Conservation (phyloP, 768 basidiomycete species). For the Hortiboletus campestris region DNA sequence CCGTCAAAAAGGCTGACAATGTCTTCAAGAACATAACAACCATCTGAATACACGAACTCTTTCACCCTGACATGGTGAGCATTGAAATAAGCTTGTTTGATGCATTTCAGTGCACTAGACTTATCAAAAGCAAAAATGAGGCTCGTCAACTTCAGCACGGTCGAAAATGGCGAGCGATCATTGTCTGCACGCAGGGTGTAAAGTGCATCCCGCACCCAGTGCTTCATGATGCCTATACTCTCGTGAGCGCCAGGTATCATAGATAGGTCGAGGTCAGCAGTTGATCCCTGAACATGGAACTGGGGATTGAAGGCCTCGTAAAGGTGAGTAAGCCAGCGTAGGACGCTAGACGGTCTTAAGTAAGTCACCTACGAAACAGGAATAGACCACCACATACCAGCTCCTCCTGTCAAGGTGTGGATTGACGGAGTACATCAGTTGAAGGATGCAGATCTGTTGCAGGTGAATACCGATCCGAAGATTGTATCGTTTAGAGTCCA, state of each 20-base stretch:
- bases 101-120: slow-evolving; percentile 32
- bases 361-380: too few relatives aligned
- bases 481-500: slow-evolving; percentile 38
- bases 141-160: neutral
- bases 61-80: neutral
- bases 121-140: slow-evolving; percentile 21
- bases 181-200: slow-evolving; percentile 25
- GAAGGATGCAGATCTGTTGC: slow-evolving; percentile 16
- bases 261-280: slow-evolving; percentile 15
- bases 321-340: slow-evolving; percentile 12
- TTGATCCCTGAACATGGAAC: too few relatives aligned
- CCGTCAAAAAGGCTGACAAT: slow-evolving; percentile 24
- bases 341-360: neutral
- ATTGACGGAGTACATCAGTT: slow-evolving; percentile 26
- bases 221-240: slow-evolving; percentile 37
- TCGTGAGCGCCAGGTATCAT: slow-evolving; percentile 40
- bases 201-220: slow-evolving; percentile 29
- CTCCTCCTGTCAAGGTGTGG: neutral
- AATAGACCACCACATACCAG: too few relatives aligned
- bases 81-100: slow-evolving; percentile 35
- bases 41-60: slow-evolving; percentile 14
- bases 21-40: slow-evolving; percentile 16
- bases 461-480: slow-evolving; percentile 40
- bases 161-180: slow-evolving; percentile 13
- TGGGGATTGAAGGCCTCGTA: too few relatives aligned